phyloP scores from a whole-genome alignment of 331 rosid species.

The Spiraea crenata region DNA sequence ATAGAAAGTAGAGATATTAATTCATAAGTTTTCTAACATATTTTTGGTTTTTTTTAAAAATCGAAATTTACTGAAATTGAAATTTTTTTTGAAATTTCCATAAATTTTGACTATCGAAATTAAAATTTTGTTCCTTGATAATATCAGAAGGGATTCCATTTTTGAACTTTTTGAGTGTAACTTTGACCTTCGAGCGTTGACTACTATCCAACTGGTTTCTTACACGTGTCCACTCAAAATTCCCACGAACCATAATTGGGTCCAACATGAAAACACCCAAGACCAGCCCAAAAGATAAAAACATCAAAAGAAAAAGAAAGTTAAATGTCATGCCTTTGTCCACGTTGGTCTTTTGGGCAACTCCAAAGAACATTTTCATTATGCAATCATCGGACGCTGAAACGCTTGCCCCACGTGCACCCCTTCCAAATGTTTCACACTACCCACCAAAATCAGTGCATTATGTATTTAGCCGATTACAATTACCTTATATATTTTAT shows the following conservation, averaged over 20 bases:
- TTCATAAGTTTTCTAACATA: no score
- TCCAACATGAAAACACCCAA: neutral
- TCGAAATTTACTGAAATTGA: no score
- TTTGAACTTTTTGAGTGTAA: no score
- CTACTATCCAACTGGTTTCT: neutral
- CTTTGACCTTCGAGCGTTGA: neutral
- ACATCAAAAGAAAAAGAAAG: neutral
- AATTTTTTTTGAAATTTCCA: no score
- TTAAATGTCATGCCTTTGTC: neutral
- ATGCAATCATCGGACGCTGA: neutral
- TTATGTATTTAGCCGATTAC: no score
- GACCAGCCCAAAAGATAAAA: neutral
- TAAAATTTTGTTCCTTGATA: no score
- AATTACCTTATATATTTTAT: no score
- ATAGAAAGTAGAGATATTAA: no score
- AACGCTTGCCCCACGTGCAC: constrained; percentile 34
- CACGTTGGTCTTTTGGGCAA: constrained; percentile 11
- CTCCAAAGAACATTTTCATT: constrained; percentile 31
- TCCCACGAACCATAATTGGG: neutral
- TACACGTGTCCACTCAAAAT: constrained; percentile 9
- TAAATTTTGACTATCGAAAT: no score
- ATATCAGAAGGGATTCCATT: no score
- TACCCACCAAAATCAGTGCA: constrained; percentile 23
- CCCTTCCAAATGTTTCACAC: constrained; percentile 23
- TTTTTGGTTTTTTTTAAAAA: no score